Base-by-base conservation (phyloP, 2,329 filamentous ascomycete species). In the Pseudodiploospora longispora region DNA sequence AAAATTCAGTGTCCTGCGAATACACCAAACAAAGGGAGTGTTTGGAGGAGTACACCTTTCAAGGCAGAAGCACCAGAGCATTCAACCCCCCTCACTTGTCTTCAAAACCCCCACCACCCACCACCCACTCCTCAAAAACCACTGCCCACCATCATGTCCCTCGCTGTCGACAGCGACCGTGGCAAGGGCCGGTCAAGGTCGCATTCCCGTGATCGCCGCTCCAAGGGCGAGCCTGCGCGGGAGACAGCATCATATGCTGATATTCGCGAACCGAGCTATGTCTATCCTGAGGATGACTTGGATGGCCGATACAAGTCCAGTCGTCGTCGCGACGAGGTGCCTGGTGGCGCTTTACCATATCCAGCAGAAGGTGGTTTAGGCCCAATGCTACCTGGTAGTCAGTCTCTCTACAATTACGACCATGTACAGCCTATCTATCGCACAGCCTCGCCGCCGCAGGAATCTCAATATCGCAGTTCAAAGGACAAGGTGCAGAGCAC, bases 131-230 rank as follows among this genome's bases (percentile, higher is more conserved):
- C 42, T 27, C 29, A 31, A 9, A 19, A 42, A 30, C 30, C 46
- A 28, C 27, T 36, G 31, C 9, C 43, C 42, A 53, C 47, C 54
- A 19, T 19, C 19, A 79, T 78, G 75, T 77, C 76, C 52, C 64
- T 77, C 37, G 64, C 67, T 44, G 68, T 75, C 42, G 70, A 72
- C 47, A 68, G 70, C 44, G 58, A 58, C 46, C 59, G 62, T 40
- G 66, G 66, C 38, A 68, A 69, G 43, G 68, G 63, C 40, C 72
- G 72, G 42, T 72, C 73, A 41, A 66, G 68, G 42, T 78, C 75
- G 63, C 38, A 65, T 59, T 55, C 69, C 62, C 58, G 62, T 48
- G 60, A 62, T 45, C 56, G 58, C 30, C 62, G 62, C 38, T 50
- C 58, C n/a, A 57, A 49, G 39, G 58, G 60, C 32, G 57, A 62